A percentile compares a stretch with the other conserved stretches of the same genome.
These are phyloP conservation scores for Naganishia kalamii DNA, from an alignment of 768 basidiomycete genomes.

Conservation along the genomic window DNA sequence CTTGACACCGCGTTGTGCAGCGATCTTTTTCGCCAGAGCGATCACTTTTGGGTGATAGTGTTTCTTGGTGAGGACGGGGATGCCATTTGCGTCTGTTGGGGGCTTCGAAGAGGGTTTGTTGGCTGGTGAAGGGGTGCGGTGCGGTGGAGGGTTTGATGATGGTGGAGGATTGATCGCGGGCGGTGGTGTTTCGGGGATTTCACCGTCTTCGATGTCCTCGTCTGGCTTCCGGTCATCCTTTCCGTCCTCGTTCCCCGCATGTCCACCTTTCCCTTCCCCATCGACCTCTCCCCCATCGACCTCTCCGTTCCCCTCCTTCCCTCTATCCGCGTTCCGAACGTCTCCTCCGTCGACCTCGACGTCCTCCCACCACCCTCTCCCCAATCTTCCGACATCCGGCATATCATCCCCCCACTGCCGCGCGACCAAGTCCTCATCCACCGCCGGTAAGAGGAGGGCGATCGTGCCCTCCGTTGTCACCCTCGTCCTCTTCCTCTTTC, in stretches of 20 bases:
- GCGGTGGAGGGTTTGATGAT: neutral
- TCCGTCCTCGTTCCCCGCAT: neutral
- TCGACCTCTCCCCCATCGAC: neutral
- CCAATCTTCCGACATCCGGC: neutral
- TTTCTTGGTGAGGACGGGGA: neutral
- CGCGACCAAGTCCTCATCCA: neutral
- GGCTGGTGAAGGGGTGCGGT: neutral
- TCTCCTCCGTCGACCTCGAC: neutral
- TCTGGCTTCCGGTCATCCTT: neutral
- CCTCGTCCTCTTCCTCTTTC: neutral
- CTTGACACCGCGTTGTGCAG: constrained; percentile 21
- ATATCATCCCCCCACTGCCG: constrained; percentile 10
- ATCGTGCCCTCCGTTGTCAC: neutral
- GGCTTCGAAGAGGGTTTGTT: neutral
- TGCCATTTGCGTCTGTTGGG: neutral
- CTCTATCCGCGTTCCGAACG: neutral
- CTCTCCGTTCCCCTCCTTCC: neutral
- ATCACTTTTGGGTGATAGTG: constrained; percentile 23
- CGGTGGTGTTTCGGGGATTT: neutral
- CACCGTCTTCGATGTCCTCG: neutral
- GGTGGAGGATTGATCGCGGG: neutral
- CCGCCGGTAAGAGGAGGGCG: neutral
- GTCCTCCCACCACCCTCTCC: neutral
- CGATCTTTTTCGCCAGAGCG: constrained; percentile 20
- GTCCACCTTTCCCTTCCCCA: neutral